A percentile compares a stretch with the other conserved stretches of the same genome.
Conservation (phyloP, 2,329 filamentous ascomycete genomes). For the Herpotrichia juniperi region DNA sequence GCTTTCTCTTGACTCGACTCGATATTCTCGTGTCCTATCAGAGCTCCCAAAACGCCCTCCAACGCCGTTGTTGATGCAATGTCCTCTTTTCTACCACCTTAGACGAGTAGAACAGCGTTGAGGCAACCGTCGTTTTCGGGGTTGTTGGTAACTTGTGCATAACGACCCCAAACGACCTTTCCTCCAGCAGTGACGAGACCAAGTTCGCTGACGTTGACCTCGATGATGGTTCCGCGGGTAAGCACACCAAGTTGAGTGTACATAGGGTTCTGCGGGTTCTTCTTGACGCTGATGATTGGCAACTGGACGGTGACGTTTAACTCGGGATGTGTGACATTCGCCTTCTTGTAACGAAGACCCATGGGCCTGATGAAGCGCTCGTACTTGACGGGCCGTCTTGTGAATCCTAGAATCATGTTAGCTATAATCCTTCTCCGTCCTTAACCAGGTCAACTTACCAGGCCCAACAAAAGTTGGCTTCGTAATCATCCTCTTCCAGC, state of each 20-base stretch:
- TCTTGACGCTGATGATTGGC: conserved; percentile 68
- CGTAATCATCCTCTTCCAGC: conserved; percentile 75
- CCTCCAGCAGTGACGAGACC: conserved; percentile 89
- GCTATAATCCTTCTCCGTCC: no score
- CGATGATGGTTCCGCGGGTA: conserved; percentile 78
- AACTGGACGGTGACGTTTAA: conserved; percentile 87
- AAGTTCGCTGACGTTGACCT: conserved; percentile 92
- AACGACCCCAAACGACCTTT: conserved; percentile 63
- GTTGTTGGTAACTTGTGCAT: conserved; percentile 45
- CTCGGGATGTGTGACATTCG: conserved; percentile 75
- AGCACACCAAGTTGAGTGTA: conserved; percentile 93
- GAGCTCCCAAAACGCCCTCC: neutral
- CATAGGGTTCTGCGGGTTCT: conserved; percentile 85
- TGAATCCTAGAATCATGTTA: no score
- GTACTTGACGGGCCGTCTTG: conserved; percentile 81
- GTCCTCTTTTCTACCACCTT: conserved; percentile 4
- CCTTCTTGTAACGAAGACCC: conserved; percentile 81
- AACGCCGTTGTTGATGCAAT: conserved; percentile 1
- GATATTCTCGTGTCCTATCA: neutral
- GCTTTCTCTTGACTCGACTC: neutral
- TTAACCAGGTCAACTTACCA: no score
- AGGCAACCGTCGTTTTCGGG: conserved; percentile 48
- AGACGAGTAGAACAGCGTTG: conserved; percentile 45
- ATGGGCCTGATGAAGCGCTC: conserved; percentile 53
- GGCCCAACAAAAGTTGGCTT: conserved; percentile 86